Conservation (phyloP, 1,139 yeast genomes). For the Waltiozyma sp. region DNA sequence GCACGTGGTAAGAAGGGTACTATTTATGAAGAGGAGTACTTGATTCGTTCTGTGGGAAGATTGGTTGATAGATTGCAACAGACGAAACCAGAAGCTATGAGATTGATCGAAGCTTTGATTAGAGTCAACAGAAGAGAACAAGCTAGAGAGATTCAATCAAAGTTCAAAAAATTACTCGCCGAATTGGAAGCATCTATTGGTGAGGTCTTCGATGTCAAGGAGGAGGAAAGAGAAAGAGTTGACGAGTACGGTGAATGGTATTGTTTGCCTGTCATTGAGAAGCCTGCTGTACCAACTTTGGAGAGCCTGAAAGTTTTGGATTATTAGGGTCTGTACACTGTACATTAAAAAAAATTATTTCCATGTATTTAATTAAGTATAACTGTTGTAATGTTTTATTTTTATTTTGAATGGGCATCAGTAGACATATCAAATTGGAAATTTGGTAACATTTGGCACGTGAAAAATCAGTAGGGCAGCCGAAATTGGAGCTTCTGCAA, state of each 20-base stretch:
- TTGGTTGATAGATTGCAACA: slow-evolving; percentile 71
- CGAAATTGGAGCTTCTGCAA: too few species aligned
- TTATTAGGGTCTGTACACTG: slow-evolving; percentile 28
- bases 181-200: slow-evolving; percentile 46
- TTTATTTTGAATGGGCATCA: too few species aligned
- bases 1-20: slow-evolving; percentile 98
- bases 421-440: too few species aligned
- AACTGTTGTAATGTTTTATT: too few species aligned
- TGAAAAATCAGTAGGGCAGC: too few species aligned
- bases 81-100: slow-evolving; percentile 64
- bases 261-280: slow-evolving; percentile 60
- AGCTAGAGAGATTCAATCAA: slow-evolving; percentile 72
- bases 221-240: slow-evolving; percentile 75
- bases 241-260: slow-evolving; percentile 85
- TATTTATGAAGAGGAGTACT: slow-evolving; percentile 91
- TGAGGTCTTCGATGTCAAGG: slow-evolving; percentile 74
- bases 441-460: too few species aligned
- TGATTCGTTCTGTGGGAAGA: slow-evolving; percentile 80
- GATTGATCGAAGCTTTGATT: slow-evolving; percentile 63
- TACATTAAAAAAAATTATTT: too few species aligned
- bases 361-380: too few species aligned
- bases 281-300: slow-evolving; percentile 50
- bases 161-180: slow-evolving; percentile 45
- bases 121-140: slow-evolving; percentile 68
- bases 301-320: slow-evolving; percentile 47